Evolutionary conservation across 192 early-diverging fungal genomes (phyloP), one percentile per base, ranked within the genome.

Genomic region (Podila epigama): DNA sequence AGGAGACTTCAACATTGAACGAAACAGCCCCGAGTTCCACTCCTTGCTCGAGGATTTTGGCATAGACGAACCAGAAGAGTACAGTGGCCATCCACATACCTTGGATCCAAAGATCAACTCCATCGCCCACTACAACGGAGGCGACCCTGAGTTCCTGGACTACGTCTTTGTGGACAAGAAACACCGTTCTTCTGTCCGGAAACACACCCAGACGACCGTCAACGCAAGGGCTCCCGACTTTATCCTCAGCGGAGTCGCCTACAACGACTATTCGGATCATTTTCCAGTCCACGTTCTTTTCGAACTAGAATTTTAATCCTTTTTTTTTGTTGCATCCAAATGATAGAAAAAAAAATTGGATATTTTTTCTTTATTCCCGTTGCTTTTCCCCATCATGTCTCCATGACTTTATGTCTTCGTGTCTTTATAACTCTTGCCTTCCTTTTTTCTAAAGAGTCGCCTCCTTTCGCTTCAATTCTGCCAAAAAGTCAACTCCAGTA

Each of bases 201-300:
- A 60, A 8, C 25, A 28, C 8, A 42, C 60, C 4, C 73, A 77
- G 32, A 77, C 42, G 0, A 20, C 48, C 1, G 54, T 77, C 50
- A 29, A 40, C 6, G 55, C 63, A 27, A 53, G 68, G 55, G 44
- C 73, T 7, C 18, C 73, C 3, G 18, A 40, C 6, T 77, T 63
- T 36, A 29, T 51, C 22, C 34, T 77, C 35, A 56, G 67, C 12
- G 28, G n/a, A 16, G 61, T 27, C 6, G 50, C 73, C 4, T 77
- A 77, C 50, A 56, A 68, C 15, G 73, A 77, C 16, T 77, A 68
- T 52, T 63, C 59, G 16, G 73, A 77, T 28, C 73, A 77, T 33
- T 77, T 68, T 20, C 73, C 73, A 4, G 73, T 77, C 31, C 31
- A 20, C 2, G 37, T 44, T 4, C 33, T 63, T 10, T 63, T 77